Evolutionary conservation across 352 stramenopile genomes (phyloP).

Genomic region (Phytophthora pini): DNA sequence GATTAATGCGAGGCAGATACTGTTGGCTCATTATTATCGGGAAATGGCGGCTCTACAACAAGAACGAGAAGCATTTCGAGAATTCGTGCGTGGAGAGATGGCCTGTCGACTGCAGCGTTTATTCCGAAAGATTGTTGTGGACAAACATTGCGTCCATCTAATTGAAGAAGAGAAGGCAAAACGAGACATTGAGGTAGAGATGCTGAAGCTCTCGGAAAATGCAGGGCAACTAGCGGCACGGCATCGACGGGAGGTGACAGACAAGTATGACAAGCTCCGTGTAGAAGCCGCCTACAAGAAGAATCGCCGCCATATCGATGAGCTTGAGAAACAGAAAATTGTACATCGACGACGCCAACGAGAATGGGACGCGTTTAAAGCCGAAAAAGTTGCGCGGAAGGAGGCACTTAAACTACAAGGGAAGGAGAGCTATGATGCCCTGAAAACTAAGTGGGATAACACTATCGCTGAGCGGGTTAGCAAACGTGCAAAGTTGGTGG

Average conservation of each 20-base stretch:
- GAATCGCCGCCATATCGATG: slow-evolving; percentile 57
- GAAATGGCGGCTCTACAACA: slow-evolving; percentile 63
- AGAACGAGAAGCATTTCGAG: slow-evolving; percentile 59
- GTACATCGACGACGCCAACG: slow-evolving; percentile 57
- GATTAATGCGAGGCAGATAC: slow-evolving; percentile 36
- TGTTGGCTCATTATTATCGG: slow-evolving; percentile 59
- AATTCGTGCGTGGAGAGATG: slow-evolving; percentile 45
- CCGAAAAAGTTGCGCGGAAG: slow-evolving; percentile 38
- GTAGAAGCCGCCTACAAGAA: slow-evolving; percentile 53
- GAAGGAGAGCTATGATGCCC: slow-evolving; percentile 37
- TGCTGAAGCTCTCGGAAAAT: slow-evolving; percentile 46
- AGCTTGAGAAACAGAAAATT: slow-evolving; percentile 67
- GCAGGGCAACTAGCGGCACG: slow-evolving; percentile 37
- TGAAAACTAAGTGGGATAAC: slow-evolving; percentile 55
- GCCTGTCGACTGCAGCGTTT: slow-evolving; percentile 54
- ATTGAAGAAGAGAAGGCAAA: slow-evolving; percentile 36
- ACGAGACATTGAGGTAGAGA: slow-evolving; percentile 49
- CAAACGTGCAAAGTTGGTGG: slow-evolving; percentile 39
- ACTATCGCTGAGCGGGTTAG: slow-evolving; percentile 40
- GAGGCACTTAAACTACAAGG: slow-evolving; percentile 52
- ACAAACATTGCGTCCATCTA: slow-evolving; percentile 22
- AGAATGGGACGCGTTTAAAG: slow-evolving; percentile 67
- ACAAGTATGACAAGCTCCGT: slow-evolving; percentile 59
- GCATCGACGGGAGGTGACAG: slow-evolving; percentile 52
- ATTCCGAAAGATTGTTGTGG: slow-evolving; percentile 40